phyloP scores from a whole-genome alignment of 2,329 filamentous ascomycete genomes.

The Exophiala alcalophila region DNA sequence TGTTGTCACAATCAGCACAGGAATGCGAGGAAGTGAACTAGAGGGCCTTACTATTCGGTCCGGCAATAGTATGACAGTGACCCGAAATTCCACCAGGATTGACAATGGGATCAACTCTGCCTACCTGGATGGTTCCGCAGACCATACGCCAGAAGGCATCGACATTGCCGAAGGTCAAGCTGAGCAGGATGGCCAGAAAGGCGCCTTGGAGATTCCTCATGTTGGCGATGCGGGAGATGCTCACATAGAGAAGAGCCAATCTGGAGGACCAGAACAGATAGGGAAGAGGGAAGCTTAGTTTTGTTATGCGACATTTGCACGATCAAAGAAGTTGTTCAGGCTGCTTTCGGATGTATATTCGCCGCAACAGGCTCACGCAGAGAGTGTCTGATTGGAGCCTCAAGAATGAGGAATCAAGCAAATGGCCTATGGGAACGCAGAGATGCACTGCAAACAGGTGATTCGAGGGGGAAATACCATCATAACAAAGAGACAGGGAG shows the following conservation, averaged over 20 bases:
- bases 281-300: neutral
- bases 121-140: conserved; percentile 66
- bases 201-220: conserved; percentile 22
- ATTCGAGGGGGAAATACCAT: conserved; percentile 4
- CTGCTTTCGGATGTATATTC: conserved; percentile 14
- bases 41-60: conserved; percentile 72
- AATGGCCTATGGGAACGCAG: conserved; percentile 1
- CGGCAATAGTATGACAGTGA: conserved; percentile 74
- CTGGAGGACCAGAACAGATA: conserved; percentile 8
- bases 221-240: conserved; percentile 11
- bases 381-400: neutral
- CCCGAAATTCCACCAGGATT: conserved; percentile 56
- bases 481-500: conserved; percentile 9
- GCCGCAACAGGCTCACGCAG: conserved; percentile 10
- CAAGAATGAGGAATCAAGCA: neutral
- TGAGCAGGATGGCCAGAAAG: conserved; percentile 22
- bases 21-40: no score
- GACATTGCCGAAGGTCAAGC: conserved; percentile 33
- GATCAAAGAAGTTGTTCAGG: conserved; percentile 14
- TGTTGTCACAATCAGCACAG: conserved; percentile 6
- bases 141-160: conserved; percentile 87
- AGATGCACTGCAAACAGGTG: conserved; percentile 8
- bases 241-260: conserved; percentile 14
- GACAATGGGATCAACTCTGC: conserved; percentile 74
- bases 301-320: conserved; percentile 10